Conservation (phyloP, 805 yeast genomes). For the Wickerhamomyces sydowiorum region DNA sequence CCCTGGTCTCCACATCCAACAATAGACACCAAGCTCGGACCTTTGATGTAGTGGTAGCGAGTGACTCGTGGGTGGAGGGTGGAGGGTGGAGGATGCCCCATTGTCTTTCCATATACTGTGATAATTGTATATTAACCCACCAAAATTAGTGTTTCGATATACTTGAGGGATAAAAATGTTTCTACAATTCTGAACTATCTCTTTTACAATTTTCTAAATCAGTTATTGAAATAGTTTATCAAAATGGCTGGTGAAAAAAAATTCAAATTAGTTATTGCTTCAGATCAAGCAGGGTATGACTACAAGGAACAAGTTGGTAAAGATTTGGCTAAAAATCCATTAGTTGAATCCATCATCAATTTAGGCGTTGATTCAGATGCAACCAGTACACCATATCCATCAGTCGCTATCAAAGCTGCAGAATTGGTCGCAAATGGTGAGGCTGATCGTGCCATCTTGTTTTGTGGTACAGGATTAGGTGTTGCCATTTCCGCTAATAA, state of each 20-base stretch:
- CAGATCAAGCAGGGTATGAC: neutral
- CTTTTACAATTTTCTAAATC: too few relatives aligned
- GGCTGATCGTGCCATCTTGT: neutral
- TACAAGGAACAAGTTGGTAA: neutral
- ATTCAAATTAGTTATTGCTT: neutral
- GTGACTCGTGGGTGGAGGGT: too few relatives aligned
- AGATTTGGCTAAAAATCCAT: neutral
- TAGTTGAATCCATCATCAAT: neutral
- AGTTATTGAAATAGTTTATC: neutral
- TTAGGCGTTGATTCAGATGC: neutral
- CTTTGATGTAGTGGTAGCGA: too few relatives aligned
- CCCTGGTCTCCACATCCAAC: too few relatives aligned
- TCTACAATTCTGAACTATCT: neutral
- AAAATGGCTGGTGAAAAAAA: neutral
- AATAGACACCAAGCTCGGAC: too few relatives aligned
- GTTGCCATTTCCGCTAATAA: neutral
- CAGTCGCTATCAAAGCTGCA: constrained; percentile 1
- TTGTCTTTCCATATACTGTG: too few relatives aligned
- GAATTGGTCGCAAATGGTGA: neutral
- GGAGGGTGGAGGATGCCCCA: too few relatives aligned
- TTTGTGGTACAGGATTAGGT: neutral
- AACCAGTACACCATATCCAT: neutral
- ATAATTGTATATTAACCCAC: too few relatives aligned
- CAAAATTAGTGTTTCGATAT: too few relatives aligned
- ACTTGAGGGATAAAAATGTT: too few relatives aligned